Evolutionary conservation across 805 yeast species (phyloP).

Genomic region (Candida montana): DNA sequence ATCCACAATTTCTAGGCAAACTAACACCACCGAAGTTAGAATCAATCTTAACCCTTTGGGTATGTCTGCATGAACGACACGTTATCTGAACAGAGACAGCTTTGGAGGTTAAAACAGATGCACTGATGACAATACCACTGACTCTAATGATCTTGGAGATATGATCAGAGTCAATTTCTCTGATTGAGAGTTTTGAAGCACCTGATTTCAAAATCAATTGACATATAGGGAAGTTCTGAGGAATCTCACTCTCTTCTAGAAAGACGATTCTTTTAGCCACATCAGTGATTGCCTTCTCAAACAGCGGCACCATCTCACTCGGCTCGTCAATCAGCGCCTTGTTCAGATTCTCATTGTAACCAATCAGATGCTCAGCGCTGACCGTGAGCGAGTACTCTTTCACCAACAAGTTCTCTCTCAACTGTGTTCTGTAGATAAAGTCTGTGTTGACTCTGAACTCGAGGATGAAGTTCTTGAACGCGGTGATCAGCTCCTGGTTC

Average conservation of each 20-base stretch:
- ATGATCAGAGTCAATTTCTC: conserved; percentile 81
- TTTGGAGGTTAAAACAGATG: conserved; percentile 82
- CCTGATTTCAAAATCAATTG: conserved; percentile 75
- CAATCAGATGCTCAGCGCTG: conserved; percentile 76
- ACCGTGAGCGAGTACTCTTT: conserved; percentile 70
- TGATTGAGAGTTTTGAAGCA: conserved; percentile 64
- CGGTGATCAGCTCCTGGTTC: conserved; percentile 63
- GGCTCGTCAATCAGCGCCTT: conserved; percentile 85
- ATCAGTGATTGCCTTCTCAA: conserved; percentile 77
- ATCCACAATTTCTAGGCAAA: conserved; percentile 64
- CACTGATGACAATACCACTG: conserved; percentile 89
- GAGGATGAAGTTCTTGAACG: conserved; percentile 74
- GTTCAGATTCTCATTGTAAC: conserved; percentile 84
- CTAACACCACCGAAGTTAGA: conserved; percentile 68
- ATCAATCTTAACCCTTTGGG: conserved; percentile 54
- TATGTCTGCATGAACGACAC: conserved; percentile 85
- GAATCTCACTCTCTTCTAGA: conserved; percentile 42
- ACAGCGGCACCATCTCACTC: conserved; percentile 76
- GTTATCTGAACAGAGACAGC: conserved; percentile 79
- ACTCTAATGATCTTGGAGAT: conserved; percentile 86
- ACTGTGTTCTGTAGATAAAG: conserved; percentile 85
- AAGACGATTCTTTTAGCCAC: conserved; percentile 67
- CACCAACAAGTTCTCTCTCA: conserved; percentile 79
- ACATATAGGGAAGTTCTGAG: conserved; percentile 65
- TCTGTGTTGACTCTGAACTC: conserved; percentile 81